A percentile compares a stretch with the other conserved stretches of the same genome.
These are phyloP conservation scores for Diaporthe vexans DNA, from an alignment of 2,329 filamentous ascomycete species.

Conservation along the genomic window DNA sequence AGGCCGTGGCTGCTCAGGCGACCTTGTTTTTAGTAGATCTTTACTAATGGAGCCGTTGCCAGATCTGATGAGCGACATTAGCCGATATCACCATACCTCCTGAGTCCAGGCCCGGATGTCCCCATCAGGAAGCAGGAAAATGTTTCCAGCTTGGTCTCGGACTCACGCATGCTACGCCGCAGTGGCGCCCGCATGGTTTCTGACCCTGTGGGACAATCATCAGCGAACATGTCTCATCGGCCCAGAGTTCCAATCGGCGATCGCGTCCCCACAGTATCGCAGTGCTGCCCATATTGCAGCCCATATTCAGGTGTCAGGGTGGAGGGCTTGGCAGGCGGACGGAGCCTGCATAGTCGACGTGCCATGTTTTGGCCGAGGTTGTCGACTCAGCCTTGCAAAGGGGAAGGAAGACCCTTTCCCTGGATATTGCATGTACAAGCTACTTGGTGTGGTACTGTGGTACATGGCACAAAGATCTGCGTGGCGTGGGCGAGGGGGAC, in stretches of 20 bases:
- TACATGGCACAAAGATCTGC: conserved; percentile 4
- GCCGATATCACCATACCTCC: conserved; percentile 33
- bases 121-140: conserved; percentile 33
- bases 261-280: conserved; percentile 6
- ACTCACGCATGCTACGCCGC: conserved; percentile 6
- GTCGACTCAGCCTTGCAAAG: conserved; percentile 26
- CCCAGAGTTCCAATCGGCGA: conserved; percentile 13
- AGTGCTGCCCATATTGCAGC: conserved; percentile 16
- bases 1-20: conserved; percentile 1
- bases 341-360: neutral
- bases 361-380: conserved; percentile 4
- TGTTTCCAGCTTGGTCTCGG: conserved; percentile 18
- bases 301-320: conserved; percentile 11
- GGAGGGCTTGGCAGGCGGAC: conserved; percentile 4
- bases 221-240: conserved; percentile 15
- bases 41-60: conserved; percentile 18
- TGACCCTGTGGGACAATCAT: neutral
- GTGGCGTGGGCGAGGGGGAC: neutral
- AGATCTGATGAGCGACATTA: conserved; percentile 28
- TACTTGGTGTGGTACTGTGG: neutral
- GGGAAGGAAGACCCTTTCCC: neutral
- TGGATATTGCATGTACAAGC: neutral
- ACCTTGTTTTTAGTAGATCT: conserved; percentile 22
- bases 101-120: conserved; percentile 6
- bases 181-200: conserved; percentile 25